These are phyloP conservation scores for Candida maesae DNA, from an alignment of 805 yeast species.

Conservation along the genomic window DNA sequence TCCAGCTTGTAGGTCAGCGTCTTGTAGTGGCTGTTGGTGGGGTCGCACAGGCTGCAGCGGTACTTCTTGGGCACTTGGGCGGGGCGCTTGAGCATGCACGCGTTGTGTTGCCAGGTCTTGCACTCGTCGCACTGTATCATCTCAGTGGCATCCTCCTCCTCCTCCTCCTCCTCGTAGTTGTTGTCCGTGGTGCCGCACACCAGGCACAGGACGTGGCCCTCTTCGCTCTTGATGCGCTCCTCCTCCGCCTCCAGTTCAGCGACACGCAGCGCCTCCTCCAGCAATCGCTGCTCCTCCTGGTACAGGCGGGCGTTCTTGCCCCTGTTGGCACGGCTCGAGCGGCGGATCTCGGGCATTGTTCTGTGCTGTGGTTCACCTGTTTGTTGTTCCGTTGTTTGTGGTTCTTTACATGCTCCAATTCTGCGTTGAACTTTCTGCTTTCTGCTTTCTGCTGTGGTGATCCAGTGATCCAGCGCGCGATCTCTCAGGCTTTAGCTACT, in stretches of 20 bases:
- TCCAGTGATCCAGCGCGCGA: too few relatives aligned
- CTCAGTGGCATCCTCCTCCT: constrained; percentile 46
- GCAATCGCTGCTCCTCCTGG: constrained; percentile 23
- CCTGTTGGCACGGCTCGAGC: constrained; percentile 40
- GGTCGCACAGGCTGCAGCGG: constrained; percentile 52
- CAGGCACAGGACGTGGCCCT: constrained; percentile 46
- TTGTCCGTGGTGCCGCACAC: constrained; percentile 59
- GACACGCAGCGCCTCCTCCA: constrained; percentile 28
- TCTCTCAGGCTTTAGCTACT: too few relatives aligned
- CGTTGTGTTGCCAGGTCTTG: constrained; percentile 68
- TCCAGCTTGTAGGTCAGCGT: constrained; percentile 31
- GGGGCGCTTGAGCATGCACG: constrained; percentile 49
- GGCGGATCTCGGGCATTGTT: constrained; percentile 30
- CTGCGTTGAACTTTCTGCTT: too few relatives aligned
- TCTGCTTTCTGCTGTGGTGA: too few relatives aligned
- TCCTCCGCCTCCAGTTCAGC: constrained; percentile 12
- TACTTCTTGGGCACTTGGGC: constrained; percentile 44
- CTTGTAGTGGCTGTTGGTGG: constrained; percentile 30
- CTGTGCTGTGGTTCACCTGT: too few relatives aligned
- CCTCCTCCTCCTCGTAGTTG: constrained; percentile 56
- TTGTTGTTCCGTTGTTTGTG: neutral
- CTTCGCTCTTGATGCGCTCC: constrained; percentile 21
- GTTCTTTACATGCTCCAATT: too few relatives aligned
- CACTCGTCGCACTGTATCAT: constrained; percentile 69
- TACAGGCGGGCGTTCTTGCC: constrained; percentile 35